Conservation (phyloP, 139 green algal genomes). For the Closterium sp. region DNA sequence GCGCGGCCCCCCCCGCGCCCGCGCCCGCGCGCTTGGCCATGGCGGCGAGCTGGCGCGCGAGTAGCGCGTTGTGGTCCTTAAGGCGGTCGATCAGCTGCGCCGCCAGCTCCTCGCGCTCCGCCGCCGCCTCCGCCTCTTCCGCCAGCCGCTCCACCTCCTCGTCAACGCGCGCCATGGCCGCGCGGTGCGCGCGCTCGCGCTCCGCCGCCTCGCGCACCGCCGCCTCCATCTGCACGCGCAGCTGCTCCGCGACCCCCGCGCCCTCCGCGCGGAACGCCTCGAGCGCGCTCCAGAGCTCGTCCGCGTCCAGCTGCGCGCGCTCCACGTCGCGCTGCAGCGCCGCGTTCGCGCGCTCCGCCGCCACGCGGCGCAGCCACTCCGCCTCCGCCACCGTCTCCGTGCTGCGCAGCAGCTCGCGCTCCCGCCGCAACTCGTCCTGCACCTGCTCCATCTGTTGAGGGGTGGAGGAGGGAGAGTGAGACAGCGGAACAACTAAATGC, state of each 20-base stretch:
- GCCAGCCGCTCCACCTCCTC: not conserved
- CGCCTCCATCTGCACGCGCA: not conserved
- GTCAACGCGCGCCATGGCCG: not conserved
- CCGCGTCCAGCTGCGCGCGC: not conserved
- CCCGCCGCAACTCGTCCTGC: not conserved
- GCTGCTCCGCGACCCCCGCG: not conserved
- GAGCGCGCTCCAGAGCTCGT: not conserved
- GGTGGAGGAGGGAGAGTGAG: too few species aligned
- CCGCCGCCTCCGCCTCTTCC: not conserved
- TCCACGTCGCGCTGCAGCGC: not conserved
- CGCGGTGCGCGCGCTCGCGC: not conserved
- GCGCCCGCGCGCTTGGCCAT: not conserved
- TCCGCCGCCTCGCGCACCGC: not conserved
- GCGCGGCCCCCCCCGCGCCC: too few species aligned
- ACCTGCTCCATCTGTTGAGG: not conserved
- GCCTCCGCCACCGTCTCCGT: conserved; percentile 5
- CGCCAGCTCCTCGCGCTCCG: not conserved
- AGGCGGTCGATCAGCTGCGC: not conserved
- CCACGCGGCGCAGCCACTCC: not conserved
- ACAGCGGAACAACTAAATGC: too few species aligned
- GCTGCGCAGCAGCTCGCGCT: not conserved
- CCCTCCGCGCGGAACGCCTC: not conserved
- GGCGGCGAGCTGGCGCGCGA: not conserved
- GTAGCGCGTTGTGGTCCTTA: not conserved
- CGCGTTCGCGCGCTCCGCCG: not conserved